These are phyloP conservation scores for Rhodotorula diobovata DNA, from an alignment of 768 basidiomycete genomes.

Conservation along the genomic window DNA sequence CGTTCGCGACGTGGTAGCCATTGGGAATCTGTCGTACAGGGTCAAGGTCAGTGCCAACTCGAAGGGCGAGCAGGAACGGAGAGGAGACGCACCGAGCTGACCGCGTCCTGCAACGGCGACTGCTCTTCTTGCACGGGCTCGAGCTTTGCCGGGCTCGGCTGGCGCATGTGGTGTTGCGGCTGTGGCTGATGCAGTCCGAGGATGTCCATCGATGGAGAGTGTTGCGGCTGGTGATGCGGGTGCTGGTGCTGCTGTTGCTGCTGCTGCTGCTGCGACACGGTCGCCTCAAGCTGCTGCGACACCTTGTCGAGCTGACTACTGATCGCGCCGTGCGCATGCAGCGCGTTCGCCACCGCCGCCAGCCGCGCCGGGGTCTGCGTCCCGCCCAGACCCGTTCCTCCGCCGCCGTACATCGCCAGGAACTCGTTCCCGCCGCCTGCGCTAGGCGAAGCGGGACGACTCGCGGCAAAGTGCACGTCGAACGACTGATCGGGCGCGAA, in stretches of 20 bases:
- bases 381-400: neutral
- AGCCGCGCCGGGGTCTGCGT: neutral
- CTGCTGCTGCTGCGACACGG: constrained; percentile 19
- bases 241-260: constrained; percentile 13
- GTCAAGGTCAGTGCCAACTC: too few relatives aligned
- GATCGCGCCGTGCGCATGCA: constrained; percentile 8
- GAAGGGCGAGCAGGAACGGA: neutral
- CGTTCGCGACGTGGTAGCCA: neutral
- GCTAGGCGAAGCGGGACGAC: constrained; percentile 29
- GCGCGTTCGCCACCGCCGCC: neutral
- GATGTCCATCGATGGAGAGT: neutral
- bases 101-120: constrained; percentile 4
- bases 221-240: neutral
- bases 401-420: constrained; percentile 7
- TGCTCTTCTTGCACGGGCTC: constrained; percentile 21
- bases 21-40: neutral
- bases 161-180: too few relatives aligned
- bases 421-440: constrained; percentile 25
- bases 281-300: constrained; percentile 23
- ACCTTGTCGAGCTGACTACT: constrained; percentile 33
- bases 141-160: constrained; percentile 20
- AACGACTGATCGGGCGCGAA: constrained; percentile 26
- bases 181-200: neutral
- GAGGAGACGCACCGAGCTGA: neutral
- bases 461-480: constrained; percentile 31